Base-by-base conservation (phyloP, 1,284 basidiomycete species). In the Quambalaria eucalypti region DNA sequence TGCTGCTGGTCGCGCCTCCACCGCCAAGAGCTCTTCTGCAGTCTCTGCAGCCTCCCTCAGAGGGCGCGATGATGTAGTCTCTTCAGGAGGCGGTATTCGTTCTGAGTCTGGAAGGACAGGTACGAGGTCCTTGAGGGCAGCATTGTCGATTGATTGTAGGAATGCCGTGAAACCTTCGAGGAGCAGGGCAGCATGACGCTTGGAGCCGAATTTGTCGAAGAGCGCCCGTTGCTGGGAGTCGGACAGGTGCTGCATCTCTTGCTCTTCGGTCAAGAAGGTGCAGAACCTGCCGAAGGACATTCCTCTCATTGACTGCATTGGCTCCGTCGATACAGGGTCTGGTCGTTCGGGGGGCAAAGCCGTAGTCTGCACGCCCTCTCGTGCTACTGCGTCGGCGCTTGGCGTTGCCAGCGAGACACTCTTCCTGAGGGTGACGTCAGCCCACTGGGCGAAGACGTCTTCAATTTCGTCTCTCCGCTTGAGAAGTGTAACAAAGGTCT, bases 381-480 rank as follows among this genome's bases (percentile, higher is more conserved):
- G n/a, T n/a, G n/a, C n/a, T n/a, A n/a, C n/a, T n/a, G n/a, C n/a
- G n/a, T n/a, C n/a, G n/a, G n/a, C n/a, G n/a, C n/a, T n/a, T n/a
- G n/a, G n/a, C n/a, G n/a, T n/a, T n/a, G n/a, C n/a, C n/a, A n/a
- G n/a, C n/a, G n/a, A n/a, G n/a, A n/a, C n/a, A n/a, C n/a, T n/a
- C n/a, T n/a, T n/a, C n/a, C n/a, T n/a, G 25, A 46, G 42, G 21
- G 42, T 26, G 4, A 46, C 4, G 48, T 68, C 68, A 0, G 68
- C 65, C 61, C 59, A 56, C 9, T 48, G 48, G 2, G 55, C 50
- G 56, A 76, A 76, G 51, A 78, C 72, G 1, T 78, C 68, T 51
- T 87, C 84, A 2, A 97, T 78, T 61, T 97, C 93, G 0, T 85
- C 84, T 21, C 92, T 82, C 1, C 82, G 80, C 72, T 93, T 93